Conservation (phyloP, 1,284 basidiomycete species). For the Ganoderma sinense region DNA sequence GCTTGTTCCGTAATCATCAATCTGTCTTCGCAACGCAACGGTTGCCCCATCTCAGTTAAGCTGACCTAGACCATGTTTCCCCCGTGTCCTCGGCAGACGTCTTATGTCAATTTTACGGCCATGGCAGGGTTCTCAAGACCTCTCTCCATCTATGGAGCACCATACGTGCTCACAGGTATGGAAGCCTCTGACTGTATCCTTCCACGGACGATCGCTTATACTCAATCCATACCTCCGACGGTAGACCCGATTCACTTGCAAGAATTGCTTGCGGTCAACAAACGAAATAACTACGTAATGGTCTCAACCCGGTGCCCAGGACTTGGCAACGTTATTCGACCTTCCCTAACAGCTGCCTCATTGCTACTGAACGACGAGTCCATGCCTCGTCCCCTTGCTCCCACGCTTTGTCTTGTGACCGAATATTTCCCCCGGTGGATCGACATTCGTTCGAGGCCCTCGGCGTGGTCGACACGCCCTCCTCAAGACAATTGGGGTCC, state of each 20-base stretch:
- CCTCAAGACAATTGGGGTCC: background rate
- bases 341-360: constrained; percentile 16
- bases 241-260: background rate
- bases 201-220: constrained; percentile 13
- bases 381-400: constrained; percentile 1
- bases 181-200: constrained; percentile 18
- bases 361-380: constrained; percentile 30
- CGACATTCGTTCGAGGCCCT: background rate
- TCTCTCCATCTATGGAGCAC: background rate
- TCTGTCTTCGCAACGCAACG: constrained; percentile 12
- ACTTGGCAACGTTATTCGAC: background rate
- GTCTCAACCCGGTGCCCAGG: background rate
- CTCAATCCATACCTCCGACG: constrained; percentile 1
- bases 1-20: constrained; percentile 19
- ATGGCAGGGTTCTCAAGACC: background rate
- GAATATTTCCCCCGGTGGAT: background rate
- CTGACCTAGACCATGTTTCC: constrained; percentile 4
- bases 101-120: background rate
- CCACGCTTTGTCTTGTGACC: constrained; percentile 20
- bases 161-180: background rate
- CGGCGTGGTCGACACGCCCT: background rate
- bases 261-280: background rate
- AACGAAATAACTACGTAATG: background rate
- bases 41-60: constrained; percentile 10
- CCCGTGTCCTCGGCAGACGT: background rate